Conservation (phyloP, 2,329 filamentous ascomycete genomes). For the Ceratocystis cacaofunesta region DNA sequence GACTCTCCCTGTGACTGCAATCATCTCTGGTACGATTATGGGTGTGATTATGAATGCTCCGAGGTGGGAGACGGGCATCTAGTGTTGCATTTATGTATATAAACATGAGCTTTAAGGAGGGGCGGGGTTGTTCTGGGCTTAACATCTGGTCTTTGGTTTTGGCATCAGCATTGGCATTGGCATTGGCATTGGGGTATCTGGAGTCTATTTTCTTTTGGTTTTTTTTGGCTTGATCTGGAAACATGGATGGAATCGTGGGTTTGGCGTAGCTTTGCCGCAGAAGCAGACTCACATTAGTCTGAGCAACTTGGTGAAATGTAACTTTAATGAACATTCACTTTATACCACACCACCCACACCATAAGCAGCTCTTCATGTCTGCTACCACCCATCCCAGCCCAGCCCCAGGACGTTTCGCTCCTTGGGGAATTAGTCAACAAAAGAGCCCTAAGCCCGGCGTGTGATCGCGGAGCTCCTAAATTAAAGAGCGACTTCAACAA, state of each 20-base stretch:
- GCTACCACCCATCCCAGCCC: neutral
- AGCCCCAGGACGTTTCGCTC: no score
- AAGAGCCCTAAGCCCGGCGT: neutral
- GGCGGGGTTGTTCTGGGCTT: neutral
- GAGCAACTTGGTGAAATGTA: neutral
- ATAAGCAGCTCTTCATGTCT: neutral
- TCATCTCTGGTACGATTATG: constrained; percentile 39
- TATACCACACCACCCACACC: neutral
- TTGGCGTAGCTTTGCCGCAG: neutral
- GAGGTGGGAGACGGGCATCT: constrained; percentile 21
- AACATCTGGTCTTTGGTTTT: neutral
- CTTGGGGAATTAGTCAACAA: no score
- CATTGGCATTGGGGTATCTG: neutral
- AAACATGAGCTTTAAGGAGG: neutral
- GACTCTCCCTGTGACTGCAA: constrained; percentile 35
- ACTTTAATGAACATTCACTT: neutral
- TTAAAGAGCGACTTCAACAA: neutral
- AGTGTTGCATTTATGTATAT: neutral
- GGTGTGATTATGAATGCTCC: constrained; percentile 40
- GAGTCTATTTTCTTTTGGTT: neutral
- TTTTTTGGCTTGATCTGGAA: neutral
- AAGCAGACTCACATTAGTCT: neutral
- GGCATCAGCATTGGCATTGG: neutral
- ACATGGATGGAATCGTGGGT: neutral
- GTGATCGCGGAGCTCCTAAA: neutral